Evolutionary conservation across 2,329 filamentous ascomycete genomes (phyloP).

Genomic region (Rugonectria rugulosa): DNA sequence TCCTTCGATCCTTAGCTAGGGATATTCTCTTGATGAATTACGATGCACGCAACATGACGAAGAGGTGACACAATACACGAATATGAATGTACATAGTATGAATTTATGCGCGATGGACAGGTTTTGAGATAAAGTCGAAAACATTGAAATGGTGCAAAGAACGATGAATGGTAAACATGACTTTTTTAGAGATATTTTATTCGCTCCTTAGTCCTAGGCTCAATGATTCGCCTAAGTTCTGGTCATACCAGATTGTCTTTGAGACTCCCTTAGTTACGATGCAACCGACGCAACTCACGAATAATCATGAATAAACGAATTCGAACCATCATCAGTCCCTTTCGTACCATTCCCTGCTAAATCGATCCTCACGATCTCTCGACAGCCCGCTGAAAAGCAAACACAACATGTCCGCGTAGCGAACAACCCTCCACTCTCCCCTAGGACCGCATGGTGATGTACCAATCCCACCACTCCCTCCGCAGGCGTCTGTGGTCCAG

Average conservation of each 20-base stretch:
- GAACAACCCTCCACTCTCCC: neutral
- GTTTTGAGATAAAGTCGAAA: constrained; percentile 2
- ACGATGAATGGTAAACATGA: neutral
- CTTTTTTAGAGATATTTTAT: neutral
- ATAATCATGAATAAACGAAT: neutral
- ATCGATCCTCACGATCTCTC: neutral
- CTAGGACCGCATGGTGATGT: neutral
- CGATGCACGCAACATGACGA: neutral
- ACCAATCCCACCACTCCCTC: neutral
- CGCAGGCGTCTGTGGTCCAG: no score
- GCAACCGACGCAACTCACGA: constrained; percentile 1
- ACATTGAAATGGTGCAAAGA: neutral
- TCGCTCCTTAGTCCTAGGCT: neutral
- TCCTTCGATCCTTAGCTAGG: constrained; percentile 32
- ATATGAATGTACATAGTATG: neutral
- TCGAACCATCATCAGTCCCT: neutral
- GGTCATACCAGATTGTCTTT: neutral
- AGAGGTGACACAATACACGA: neutral
- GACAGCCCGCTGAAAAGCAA: no score
- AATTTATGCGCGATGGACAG: constrained; percentile 6
- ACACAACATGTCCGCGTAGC: no score
- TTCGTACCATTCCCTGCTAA: neutral
- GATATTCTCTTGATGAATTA: neutral
- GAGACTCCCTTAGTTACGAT: constrained; percentile 2
- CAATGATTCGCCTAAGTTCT: neutral